Evolutionary conservation across 345 rosid species (phyloP).

Genomic region (Mercurialis annua): DNA sequence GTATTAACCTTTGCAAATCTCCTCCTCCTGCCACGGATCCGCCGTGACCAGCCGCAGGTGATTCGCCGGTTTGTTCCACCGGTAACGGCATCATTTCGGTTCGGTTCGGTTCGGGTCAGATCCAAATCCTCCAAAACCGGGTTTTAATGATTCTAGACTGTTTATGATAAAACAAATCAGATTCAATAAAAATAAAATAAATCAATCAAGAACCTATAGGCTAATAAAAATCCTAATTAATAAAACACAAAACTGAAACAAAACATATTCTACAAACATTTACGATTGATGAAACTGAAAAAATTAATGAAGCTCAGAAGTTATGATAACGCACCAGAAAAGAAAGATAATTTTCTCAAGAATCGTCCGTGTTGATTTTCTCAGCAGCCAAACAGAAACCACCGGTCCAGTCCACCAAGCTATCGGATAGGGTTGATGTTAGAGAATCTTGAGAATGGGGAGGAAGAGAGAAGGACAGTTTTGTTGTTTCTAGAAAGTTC

Average conservation of each 20-base stretch:
- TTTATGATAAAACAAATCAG: constrained; percentile 6
- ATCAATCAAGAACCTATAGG: too few relatives aligned
- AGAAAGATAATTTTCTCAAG: neutral
- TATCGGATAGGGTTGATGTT: too few relatives aligned
- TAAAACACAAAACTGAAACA: neutral
- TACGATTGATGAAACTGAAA: neutral
- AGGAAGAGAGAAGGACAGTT: constrained; percentile 1
- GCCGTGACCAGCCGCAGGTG: constrained; percentile 32
- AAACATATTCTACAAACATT: neutral
- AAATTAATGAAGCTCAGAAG: neutral
- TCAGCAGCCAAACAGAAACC: constrained; percentile 19
- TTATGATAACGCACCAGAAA: constrained; percentile 17
- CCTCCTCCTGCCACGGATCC: constrained; percentile 27
- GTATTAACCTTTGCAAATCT: constrained; percentile 76
- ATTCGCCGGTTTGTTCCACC: constrained; percentile 64
- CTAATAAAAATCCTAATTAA: too few relatives aligned
- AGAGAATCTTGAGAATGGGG: neutral
- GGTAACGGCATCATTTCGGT: constrained; percentile 45
- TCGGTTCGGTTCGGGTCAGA: constrained; percentile 28
- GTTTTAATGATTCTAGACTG: constrained; percentile 4
- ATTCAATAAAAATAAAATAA: constrained; percentile 6
- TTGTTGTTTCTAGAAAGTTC: constrained; percentile 84
- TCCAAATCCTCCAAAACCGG: constrained; percentile 26
- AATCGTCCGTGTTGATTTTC: too few relatives aligned
- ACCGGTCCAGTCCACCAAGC: too few relatives aligned